Percentiles rank a stretch among this genome's conserved stretches.
phyloP scores from a whole-genome alignment of 2,329 filamentous ascomycete species.

The Dothistroma septosporum region DNA sequence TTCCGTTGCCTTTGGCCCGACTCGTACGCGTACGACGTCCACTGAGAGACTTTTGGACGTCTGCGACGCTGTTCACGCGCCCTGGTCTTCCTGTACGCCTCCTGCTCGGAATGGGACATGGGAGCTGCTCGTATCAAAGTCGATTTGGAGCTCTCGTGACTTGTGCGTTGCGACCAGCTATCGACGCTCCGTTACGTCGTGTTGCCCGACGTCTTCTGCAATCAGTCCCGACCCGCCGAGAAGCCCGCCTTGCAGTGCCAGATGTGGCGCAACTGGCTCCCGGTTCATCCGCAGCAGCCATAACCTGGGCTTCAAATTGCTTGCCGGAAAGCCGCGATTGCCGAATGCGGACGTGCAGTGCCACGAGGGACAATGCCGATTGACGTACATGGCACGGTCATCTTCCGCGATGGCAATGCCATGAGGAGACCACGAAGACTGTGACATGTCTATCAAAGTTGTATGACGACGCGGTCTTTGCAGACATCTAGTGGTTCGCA shows the following conservation, averaged over 20 bases:
- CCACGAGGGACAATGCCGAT: not conserved
- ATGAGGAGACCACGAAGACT: not conserved
- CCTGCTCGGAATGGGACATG: not conserved
- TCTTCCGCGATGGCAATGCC: not conserved
- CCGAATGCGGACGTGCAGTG: not conserved
- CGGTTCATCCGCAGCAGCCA: not conserved
- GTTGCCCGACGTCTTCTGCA: not conserved
- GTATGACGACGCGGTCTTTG: not conserved
- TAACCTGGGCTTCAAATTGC: not conserved
- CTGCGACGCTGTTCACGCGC: too few species aligned
- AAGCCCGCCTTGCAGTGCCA: not conserved
- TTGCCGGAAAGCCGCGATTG: slow-evolving; percentile 1
- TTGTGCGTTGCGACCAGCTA: not conserved
- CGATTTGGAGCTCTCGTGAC: not conserved
- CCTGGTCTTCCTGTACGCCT: not conserved
- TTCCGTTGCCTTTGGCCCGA: too few species aligned
- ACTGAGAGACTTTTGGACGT: too few species aligned
- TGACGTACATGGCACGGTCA: not conserved
- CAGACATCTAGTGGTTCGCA: not conserved
- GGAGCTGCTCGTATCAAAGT: not conserved
- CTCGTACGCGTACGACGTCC: too few species aligned
- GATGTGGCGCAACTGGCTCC: not conserved
- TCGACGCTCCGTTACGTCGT: not conserved
- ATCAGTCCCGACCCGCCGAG: not conserved
- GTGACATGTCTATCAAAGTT: not conserved